phyloP scores from a whole-genome alignment of 257 asterid species.

The Nicotiana noctiflora region DNA sequence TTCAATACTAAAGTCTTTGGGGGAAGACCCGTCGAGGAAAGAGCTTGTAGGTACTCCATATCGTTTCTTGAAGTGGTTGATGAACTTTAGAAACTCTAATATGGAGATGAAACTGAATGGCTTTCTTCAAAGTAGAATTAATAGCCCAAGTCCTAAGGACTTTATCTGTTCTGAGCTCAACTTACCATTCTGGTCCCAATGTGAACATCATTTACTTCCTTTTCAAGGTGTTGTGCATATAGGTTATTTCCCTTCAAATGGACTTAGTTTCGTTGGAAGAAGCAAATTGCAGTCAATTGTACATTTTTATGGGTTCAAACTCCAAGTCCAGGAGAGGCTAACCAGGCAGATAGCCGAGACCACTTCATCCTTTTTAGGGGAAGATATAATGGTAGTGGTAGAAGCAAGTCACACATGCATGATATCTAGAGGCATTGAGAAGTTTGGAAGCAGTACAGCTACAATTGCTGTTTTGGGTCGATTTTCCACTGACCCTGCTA shows the following conservation, averaged over 20 bases:
- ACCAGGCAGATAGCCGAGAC: slow-evolving; percentile 83
- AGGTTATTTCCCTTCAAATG: slow-evolving; percentile 44
- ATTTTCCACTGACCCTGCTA: slow-evolving; percentile 51
- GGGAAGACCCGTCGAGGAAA: slow-evolving; percentile 69
- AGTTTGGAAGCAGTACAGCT: slow-evolving; percentile 66
- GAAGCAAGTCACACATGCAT: slow-evolving; percentile 87
- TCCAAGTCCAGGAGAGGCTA: slow-evolving; percentile 90
- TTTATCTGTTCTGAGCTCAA: slow-evolving; percentile 45
- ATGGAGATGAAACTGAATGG: slow-evolving; percentile 58
- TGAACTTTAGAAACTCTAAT: slow-evolving; percentile 48
- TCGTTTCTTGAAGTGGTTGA: slow-evolving; percentile 61
- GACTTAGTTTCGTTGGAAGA: slow-evolving; percentile 29
- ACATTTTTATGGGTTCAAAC: slow-evolving; percentile 42
- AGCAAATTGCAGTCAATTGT: slow-evolving; percentile 57
- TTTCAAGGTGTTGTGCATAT: slow-evolving; percentile 68
- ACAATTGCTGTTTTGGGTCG: slow-evolving; percentile 72
- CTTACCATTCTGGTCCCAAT: slow-evolving; percentile 70
- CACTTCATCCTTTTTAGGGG: slow-evolving; percentile 56
- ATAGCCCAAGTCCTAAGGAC: slow-evolving; percentile 8
- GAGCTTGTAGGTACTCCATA: slow-evolving; percentile 69
- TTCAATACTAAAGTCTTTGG: slow-evolving; percentile 58
- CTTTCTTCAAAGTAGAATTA: slow-evolving; percentile 24
- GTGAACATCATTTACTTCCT: slow-evolving; percentile 95
- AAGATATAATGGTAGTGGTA: slow-evolving; percentile 47
- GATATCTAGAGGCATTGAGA: slow-evolving; percentile 86